Evolutionary conservation across 805 yeast genomes (phyloP).

Genomic region (Wickerhamiella qilinensis): DNA sequence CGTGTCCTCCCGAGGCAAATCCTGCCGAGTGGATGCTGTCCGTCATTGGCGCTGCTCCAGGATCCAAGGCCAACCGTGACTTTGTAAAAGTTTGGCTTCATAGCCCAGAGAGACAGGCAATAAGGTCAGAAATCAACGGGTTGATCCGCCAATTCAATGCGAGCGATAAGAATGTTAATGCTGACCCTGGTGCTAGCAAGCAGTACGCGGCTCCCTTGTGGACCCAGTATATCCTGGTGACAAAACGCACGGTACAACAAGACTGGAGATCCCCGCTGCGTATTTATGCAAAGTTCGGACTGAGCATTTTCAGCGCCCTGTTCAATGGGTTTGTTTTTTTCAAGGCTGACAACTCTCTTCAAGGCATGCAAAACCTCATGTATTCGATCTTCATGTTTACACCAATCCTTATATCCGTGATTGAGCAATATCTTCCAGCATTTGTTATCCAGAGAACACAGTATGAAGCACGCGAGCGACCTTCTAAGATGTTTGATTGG

Average conservation of each 20-base stretch:
- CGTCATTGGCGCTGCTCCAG: slow-evolving; percentile 62
- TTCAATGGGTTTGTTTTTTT: slow-evolving; percentile 56
- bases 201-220: slow-evolving; percentile 30
- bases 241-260: slow-evolving; percentile 26
- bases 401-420: slow-evolving; percentile 44
- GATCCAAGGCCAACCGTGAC: slow-evolving; percentile 36
- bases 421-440: slow-evolving; percentile 29
- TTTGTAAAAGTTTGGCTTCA: slow-evolving; percentile 45
- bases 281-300: slow-evolving; percentile 38
- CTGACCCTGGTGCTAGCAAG: slow-evolving; percentile 10
- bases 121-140: slow-evolving; percentile 19
- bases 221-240: slow-evolving; percentile 27
- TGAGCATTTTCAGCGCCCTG: slow-evolving; percentile 34
- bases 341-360: slow-evolving; percentile 31
- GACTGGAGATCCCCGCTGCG: slow-evolving; percentile 45
- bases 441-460: slow-evolving; percentile 35
- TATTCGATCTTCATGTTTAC: slow-evolving; percentile 39
- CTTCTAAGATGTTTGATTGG: slow-evolving; percentile 59
- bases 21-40: slow-evolving; percentile 60
- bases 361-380: slow-evolving; percentile 39
- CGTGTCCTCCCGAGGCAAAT: slow-evolving; percentile 38
- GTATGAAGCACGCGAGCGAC: slow-evolving; percentile 47
- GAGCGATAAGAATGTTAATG: slow-evolving; percentile 8
- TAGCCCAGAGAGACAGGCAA: slow-evolving; percentile 24
- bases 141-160: slow-evolving; percentile 8